Evolutionary conservation across 202 grass and related monocot genomes (phyloP), one percentile per base, ranked within the genome.

Genomic region (Carex arenaria): DNA sequence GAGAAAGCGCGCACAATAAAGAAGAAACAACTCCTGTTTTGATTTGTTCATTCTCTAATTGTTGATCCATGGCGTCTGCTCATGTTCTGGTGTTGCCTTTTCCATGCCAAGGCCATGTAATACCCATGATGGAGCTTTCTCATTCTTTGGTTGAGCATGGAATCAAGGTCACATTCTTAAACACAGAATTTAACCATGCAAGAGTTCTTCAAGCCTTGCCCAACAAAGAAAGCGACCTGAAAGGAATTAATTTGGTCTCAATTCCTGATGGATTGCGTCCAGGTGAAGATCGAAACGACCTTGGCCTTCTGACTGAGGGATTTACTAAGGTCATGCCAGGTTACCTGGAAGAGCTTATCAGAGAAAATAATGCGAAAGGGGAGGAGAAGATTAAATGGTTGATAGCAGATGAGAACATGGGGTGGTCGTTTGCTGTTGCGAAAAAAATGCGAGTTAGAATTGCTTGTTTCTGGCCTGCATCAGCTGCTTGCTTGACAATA

Each of bases 141-240:
- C 91, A 90, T 86, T 57, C 65, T 42, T 84, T 93, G 57, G 86
- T 89, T 8, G 81, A 84, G 19, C 86, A 87, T 4, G 91, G 91
- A 60, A 87, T 90, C 82, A 81, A 81, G 72, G 61, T 93, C 51
- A 93, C 88, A 38, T 89, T 93, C 38, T 76, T 93, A 82, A 90
- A 90, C 84, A 89, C 89, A 15, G 82, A 90, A 13, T 84, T 93
- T 31, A 67, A 89, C 82, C 89, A 90, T 9, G 64, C 18, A 40
- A 85, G 89, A 0, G 20, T 90, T 4, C 4, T 89, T 3, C 32
- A 56, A 5, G 84, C 72, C 61, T 80, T 83, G 19, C 47, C 84
- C 61, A 83, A 69, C 84, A 45, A 54, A 40, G 42, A 26, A 62
- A 65, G 40, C 14, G 34, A 70, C 14, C 15, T 45, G 13, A 26